Evolutionary conservation across 345 rosid genomes (phyloP), one percentile per base, ranked within the genome.

Genomic region (Raphanus sativus): DNA sequence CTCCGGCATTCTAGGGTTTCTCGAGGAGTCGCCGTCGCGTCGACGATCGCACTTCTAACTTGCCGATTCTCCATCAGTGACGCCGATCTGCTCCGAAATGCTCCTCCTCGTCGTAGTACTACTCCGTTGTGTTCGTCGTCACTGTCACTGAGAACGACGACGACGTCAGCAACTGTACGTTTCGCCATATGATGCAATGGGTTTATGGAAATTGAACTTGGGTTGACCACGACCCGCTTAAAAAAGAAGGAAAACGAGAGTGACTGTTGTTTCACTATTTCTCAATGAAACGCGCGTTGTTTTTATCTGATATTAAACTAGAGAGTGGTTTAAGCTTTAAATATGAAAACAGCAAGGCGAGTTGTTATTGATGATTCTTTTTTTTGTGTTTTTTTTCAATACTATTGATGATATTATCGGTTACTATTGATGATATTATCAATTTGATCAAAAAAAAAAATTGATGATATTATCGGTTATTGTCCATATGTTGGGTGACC

Each of bases 1-100:
- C 90, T 89, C 48, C 94, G 88, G 62, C 81, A 84, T 60, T 78
- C 92, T 26, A 84, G 79, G 76, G 74, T 52, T 77, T 76, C 83
- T 13, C 61, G 8, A 32, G 65, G 66, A 55, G 82, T 75, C 33
- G 62, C 67, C 62, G 81, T 60, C 54, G 75, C 30, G 30, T 54
- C 75, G 64, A 28, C 30, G 58, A n/a, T 62, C 63, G 69, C 29
- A 12, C 11, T 58, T 6, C 80, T 12, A 79, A 42, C 66, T 69
- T 64, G 24, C 25, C 3, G 79, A 52, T 56, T 80, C 69, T 60
- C 74, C 62, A 38, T 77, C 15, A 66, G 10, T 12, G 68, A 75
- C 0, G 71, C 62, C 29, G 8, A 17, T 28, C 61, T 67, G 33
- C 56, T 67, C 28, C 30, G 83, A 32, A 67, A 55, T 16, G 17